These are phyloP conservation scores for Cercis canadensis DNA, from an alignment of 306 rosid species.

Conservation along the genomic window DNA sequence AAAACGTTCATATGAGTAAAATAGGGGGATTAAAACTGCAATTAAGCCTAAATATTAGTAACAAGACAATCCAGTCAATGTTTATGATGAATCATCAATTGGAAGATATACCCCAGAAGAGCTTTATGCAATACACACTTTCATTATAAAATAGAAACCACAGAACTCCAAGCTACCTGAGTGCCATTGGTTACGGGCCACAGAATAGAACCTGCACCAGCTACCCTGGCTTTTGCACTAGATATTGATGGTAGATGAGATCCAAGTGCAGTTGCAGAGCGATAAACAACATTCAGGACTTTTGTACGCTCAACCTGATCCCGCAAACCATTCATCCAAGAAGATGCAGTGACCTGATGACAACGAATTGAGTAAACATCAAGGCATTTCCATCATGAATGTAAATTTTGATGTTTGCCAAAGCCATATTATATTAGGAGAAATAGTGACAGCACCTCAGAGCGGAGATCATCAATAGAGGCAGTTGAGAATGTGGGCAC, in stretches of 20 bases:
- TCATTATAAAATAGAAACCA: slow-evolving; percentile 19
- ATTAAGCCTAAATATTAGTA: too few species aligned
- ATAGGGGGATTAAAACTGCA: too few species aligned
- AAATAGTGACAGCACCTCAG: slow-evolving; percentile 65
- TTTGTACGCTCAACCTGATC: slow-evolving; percentile 91
- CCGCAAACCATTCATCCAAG: slow-evolving; percentile 91
- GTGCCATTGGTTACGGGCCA: slow-evolving; percentile 90
- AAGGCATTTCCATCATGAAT: not conserved
- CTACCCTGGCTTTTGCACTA: slow-evolving; percentile 89
- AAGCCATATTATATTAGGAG: slow-evolving; percentile 28
- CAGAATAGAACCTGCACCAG: slow-evolving; percentile 87
- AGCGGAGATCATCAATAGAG: slow-evolving; percentile 87
- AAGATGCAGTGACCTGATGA: slow-evolving; percentile 85
- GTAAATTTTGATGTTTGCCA: not conserved
- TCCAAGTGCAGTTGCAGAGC: slow-evolving; percentile 94
- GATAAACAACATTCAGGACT: slow-evolving; percentile 88
- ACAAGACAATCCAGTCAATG: too few species aligned
- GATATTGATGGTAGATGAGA: slow-evolving; percentile 89
- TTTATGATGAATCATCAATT: not conserved
- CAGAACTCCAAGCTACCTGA: slow-evolving; percentile 60
- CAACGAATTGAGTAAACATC: slow-evolving; percentile 28
- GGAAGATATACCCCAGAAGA: slow-evolving; percentile 24
- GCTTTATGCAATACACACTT: not conserved
- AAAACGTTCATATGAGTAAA: too few species aligned
- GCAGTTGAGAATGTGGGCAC: slow-evolving; percentile 98